phyloP scores from a whole-genome alignment of 768 basidiomycete genomes.

The Erythrobasidium yunnanense region DNA sequence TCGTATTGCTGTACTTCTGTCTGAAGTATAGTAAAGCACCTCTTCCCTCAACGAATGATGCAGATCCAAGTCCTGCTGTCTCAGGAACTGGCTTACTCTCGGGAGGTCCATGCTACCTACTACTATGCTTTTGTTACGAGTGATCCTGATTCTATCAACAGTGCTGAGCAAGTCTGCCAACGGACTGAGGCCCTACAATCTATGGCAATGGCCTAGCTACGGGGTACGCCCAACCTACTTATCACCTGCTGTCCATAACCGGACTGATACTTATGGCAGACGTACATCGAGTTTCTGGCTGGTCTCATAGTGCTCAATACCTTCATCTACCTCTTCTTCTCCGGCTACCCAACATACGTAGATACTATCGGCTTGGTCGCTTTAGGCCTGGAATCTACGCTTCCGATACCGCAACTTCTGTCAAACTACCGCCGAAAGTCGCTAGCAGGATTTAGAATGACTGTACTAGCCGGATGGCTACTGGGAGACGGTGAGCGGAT shows the following conservation, averaged over 20 bases:
- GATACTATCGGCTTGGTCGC: slow-evolving; percentile 32
- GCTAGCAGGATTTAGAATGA: slow-evolving; percentile 31
- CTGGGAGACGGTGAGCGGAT: slow-evolving; percentile 32
- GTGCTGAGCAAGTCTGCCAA: background rate
- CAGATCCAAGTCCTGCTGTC: background rate
- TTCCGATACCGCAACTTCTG: slow-evolving; percentile 33
- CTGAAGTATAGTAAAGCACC: slow-evolving; percentile 22
- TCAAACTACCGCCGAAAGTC: slow-evolving; percentile 32
- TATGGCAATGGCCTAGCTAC: slow-evolving; percentile 32
- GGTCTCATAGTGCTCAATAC: slow-evolving; percentile 28
- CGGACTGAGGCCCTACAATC: slow-evolving; percentile 21
- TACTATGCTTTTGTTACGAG: no score
- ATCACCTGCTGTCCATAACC: background rate
- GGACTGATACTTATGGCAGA: background rate
- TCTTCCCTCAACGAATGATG: background rate
- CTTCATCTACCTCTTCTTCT: slow-evolving; percentile 29
- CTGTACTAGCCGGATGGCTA: slow-evolving; percentile 31
- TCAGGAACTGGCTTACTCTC: background rate
- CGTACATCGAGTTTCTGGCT: slow-evolving; percentile 33
- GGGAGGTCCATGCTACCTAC: background rate
- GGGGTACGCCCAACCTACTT: background rate
- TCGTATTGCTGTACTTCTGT: slow-evolving; percentile 33
- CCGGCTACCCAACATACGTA: slow-evolving; percentile 27
- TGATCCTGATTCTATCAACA: no score
- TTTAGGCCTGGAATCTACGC: slow-evolving; percentile 33